Evolutionary conservation across 2,329 filamentous ascomycete genomes (phyloP), one percentile per base, ranked within the genome.

Genomic region (Purpureocillium takamizusanense): DNA sequence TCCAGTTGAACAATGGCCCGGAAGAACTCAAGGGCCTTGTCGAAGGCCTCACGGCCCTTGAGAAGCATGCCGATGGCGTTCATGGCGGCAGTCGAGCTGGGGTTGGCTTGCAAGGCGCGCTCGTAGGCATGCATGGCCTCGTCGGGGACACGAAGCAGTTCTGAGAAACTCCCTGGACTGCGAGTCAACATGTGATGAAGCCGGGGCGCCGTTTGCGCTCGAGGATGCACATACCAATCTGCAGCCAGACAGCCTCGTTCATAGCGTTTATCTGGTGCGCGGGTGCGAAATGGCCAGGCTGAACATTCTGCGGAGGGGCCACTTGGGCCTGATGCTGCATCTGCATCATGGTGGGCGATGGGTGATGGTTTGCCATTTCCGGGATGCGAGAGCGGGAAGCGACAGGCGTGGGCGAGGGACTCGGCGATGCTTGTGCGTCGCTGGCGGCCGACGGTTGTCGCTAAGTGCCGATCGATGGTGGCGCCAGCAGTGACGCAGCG

Each of bases 51-150:
- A 54, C 89, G 86, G 29, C 85, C 89, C 50, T 94, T 81, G 43
- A 95, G 72, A 44, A 97, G 92, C 59, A 86, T 79, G 42, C 89
- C 92, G 48, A 97, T 95, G 44, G 88, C 86, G 51, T 88, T 94
- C 86, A 97, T 90, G 23, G 92, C 92, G 1, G 80, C 77, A 36
- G 92, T 83, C 14, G 90, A 97, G 67, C 86, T 86, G 34, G 80
- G 77, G 56, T 97, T 97, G 59, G 89, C 86, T 49, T 78, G 76
- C 44, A 97, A 73, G 31, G 89, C 92, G 57, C 86, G 83, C 61
- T 97, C 88, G 61, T 95, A 98, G 33, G 89, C 86, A 48, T 78
- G 72, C 70, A 92, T 86, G 36, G 90, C 90, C 55, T 90, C 86
- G 44, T 97, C 90, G 32, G 86, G 72, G 53, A 92, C 86, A 48